A percentile compares a stretch with the other conserved stretches of the same genome.
These are phyloP conservation scores for Podospora didyma DNA, from an alignment of 495 filamentous ascomycete genomes.

Conservation along the genomic window DNA sequence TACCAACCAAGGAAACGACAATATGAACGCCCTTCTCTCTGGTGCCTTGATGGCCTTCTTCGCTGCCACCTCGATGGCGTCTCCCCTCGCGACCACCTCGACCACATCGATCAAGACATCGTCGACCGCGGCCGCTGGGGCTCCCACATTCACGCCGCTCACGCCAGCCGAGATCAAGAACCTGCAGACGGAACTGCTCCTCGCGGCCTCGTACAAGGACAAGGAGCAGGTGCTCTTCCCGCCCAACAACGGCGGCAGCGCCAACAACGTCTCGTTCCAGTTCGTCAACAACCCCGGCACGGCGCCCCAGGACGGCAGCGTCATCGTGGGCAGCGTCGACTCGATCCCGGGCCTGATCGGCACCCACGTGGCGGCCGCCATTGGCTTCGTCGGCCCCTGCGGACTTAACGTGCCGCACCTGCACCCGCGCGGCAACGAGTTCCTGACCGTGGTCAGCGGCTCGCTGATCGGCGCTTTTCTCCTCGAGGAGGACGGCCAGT, in stretches of 20 bases:
- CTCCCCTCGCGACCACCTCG: conserved; percentile 1
- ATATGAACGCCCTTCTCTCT: conserved; percentile 2
- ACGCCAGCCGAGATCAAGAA: conserved; percentile 12
- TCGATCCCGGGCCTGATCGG: conserved; percentile 41
- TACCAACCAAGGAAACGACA: not conserved
- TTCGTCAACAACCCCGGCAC: conserved; percentile 20
- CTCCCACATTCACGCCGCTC: conserved; percentile 9
- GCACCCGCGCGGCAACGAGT: conserved; percentile 42
- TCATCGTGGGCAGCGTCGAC: conserved; percentile 34
- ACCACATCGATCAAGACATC: not conserved
- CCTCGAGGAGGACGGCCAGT: conserved; percentile 41
- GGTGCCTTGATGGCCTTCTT: conserved; percentile 1
- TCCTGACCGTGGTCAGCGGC: conserved; percentile 40
- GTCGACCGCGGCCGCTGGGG: conserved; percentile 2
- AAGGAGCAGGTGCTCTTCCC: conserved; percentile 15
- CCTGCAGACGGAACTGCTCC: conserved; percentile 12
- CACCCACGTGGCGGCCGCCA: conserved; percentile 28
- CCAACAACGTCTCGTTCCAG: conserved; percentile 28
- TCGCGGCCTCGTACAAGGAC: conserved; percentile 15
- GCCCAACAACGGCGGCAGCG: conserved; percentile 9
- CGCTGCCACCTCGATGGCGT: conserved; percentile 1
- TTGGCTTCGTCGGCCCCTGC: conserved; percentile 45
- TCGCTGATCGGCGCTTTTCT: conserved; percentile 42
- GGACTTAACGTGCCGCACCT: conserved; percentile 45
- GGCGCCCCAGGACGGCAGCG: conserved; percentile 28